Evolutionary conservation across 2,329 filamentous ascomycete genomes (phyloP).

Genomic region (Pezizomycotina sp.): DNA sequence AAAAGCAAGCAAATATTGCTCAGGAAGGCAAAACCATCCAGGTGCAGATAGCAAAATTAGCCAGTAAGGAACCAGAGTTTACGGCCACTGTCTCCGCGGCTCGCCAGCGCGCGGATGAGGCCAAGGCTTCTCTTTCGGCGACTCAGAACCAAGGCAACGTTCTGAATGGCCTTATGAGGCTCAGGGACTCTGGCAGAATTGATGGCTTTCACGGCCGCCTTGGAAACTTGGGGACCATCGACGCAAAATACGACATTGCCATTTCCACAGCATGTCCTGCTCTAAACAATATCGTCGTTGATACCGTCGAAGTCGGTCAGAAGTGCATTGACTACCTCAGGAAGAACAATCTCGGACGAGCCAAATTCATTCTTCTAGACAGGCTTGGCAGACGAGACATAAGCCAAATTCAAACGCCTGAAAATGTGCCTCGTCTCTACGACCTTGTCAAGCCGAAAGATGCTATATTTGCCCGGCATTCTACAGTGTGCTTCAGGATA

Average conservation of each 20-base stretch:
- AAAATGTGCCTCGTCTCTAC: constrained; percentile 80
- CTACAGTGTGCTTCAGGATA: constrained; percentile 89
- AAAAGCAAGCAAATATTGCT: constrained; percentile 53
- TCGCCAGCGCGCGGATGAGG: constrained; percentile 90
- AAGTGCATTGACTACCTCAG: constrained; percentile 95
- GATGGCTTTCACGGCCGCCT: constrained; percentile 93
- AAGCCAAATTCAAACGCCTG: constrained; percentile 67
- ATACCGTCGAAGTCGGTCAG: constrained; percentile 87
- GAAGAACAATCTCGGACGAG: constrained; percentile 91
- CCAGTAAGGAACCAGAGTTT: constrained; percentile 62
- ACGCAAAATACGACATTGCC: constrained; percentile 88
- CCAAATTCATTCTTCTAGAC: constrained; percentile 92
- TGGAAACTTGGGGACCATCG: constrained; percentile 84
- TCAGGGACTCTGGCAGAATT: constrained; percentile 90
- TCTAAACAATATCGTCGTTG: constrained; percentile 91
- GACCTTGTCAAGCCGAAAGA: constrained; percentile 83
- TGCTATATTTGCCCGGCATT: constrained; percentile 71
- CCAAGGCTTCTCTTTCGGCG: constrained; percentile 71
- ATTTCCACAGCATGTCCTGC: constrained; percentile 89
- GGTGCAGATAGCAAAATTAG: constrained; percentile 54
- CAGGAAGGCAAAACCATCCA: constrained; percentile 58
- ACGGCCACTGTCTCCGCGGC: constrained; percentile 74
- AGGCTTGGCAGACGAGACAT: constrained; percentile 66
- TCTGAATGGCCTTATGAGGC: constrained; percentile 73
- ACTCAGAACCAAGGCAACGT: constrained; percentile 90